Percentiles rank a stretch among this genome's conserved stretches.
phyloP scores from a whole-genome alignment of 805 yeast genomes.

The Cyberlindnera samutprakarnensis region DNA sequence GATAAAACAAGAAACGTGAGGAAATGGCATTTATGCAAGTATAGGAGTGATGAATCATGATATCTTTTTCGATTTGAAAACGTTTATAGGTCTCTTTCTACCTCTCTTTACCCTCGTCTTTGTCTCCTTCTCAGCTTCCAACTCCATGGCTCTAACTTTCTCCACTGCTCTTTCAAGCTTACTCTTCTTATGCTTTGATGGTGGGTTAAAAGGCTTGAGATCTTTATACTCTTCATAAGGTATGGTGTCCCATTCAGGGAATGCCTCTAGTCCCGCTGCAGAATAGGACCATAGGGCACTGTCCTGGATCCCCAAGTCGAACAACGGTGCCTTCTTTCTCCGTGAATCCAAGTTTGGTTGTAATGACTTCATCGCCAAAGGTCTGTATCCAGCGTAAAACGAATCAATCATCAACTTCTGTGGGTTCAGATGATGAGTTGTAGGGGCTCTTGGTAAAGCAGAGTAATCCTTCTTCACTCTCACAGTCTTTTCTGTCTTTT shows the following conservation, averaged over 20 bases:
- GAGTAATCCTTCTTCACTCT: slow-evolving; percentile 15
- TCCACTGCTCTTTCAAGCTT: slow-evolving; percentile 3
- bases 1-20: no score
- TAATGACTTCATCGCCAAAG: slow-evolving; percentile 16
- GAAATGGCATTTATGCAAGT: no score
- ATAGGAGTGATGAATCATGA: no score
- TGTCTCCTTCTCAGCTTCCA: background rate
- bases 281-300: slow-evolving; percentile 28
- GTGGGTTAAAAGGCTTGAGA: slow-evolving; percentile 28
- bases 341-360: slow-evolving; percentile 13
- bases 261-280: slow-evolving; percentile 29
- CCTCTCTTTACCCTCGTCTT: slow-evolving; percentile 7
- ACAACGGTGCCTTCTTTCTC: slow-evolving; percentile 16
- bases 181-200: slow-evolving; percentile 10
- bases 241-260: slow-evolving; percentile 24
- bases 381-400: slow-evolving; percentile 18
- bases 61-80: slow-evolving; percentile 5
- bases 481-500: background rate
- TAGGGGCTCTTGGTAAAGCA: slow-evolving; percentile 18
- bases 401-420: slow-evolving; percentile 14
- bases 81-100: slow-evolving; percentile 9
- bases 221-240: slow-evolving; percentile 9
- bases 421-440: slow-evolving; percentile 11
- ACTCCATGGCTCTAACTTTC: slow-evolving; percentile 2
- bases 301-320: slow-evolving; percentile 14